A percentile compares a stretch with the other conserved stretches of the same genome.
These are phyloP conservation scores for Elymus sibiricus DNA, from an alignment of 176 grass and related monocot species.

Conservation along the genomic window DNA sequence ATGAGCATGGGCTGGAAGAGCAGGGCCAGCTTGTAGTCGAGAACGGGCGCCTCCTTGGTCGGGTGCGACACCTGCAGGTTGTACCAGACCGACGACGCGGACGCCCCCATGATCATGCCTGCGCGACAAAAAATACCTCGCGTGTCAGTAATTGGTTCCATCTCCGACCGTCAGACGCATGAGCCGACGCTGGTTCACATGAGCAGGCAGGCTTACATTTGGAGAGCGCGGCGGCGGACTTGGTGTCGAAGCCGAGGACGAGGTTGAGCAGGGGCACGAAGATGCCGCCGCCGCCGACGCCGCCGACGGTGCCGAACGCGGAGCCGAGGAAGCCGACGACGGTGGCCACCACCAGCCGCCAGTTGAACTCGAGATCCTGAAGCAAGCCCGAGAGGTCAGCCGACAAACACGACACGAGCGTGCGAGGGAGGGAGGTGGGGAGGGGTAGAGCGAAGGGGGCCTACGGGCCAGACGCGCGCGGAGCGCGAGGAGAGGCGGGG, in stretches of 20 bases:
- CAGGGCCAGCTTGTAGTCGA: conserved; percentile 90
- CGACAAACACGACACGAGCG: not conserved
- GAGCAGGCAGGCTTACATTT: conserved; percentile 65
- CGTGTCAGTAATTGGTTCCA: not conserved
- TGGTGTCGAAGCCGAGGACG: conserved; percentile 94
- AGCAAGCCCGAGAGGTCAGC: not conserved
- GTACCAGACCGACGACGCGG: conserved; percentile 94
- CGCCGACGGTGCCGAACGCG: conserved; percentile 93
- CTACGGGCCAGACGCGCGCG: conserved; percentile 77
- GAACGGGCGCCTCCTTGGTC: conserved; percentile 74
- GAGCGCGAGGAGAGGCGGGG: conserved; percentile 34
- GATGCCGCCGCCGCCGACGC: conserved; percentile 92
- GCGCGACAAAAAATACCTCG: not conserved
- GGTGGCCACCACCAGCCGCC: conserved; percentile 64
- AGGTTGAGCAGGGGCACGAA: conserved; percentile 97
- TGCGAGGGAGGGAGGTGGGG: not conserved
- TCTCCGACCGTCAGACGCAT: not conserved
- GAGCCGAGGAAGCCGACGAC: conserved; percentile 87
- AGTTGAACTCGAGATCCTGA: conserved; percentile 80
- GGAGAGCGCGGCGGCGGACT: conserved; percentile 91
- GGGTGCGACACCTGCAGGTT: conserved; percentile 94
- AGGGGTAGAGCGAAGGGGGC: conserved; percentile 17
- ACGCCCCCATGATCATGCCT: conserved; percentile 99
- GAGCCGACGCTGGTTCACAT: not conserved
- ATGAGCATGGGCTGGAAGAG: conserved; percentile 99